Evolutionary conservation across 805 yeast genomes (phyloP).

Genomic region (Komagataella pastoris): DNA sequence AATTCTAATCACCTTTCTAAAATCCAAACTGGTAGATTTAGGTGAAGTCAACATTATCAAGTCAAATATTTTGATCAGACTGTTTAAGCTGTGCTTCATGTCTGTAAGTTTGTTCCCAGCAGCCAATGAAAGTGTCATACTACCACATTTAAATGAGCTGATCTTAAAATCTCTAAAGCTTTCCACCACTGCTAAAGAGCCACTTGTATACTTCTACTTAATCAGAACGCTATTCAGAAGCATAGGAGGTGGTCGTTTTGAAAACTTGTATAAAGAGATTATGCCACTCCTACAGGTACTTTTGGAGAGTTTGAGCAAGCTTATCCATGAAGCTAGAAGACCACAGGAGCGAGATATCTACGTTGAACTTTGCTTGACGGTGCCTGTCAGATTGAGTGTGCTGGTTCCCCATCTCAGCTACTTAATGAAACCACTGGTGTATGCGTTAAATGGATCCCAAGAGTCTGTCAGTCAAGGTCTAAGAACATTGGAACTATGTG

Average conservation of each 20-base stretch:
- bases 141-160: constrained; percentile 78
- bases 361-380: constrained; percentile 89
- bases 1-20: constrained; percentile 62
- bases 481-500: constrained; percentile 88
- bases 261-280: constrained; percentile 81
- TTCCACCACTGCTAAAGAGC: constrained; percentile 81
- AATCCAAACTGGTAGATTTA: constrained; percentile 56
- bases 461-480: constrained; percentile 92
- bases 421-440: constrained; percentile 82
- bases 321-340: constrained; percentile 70
- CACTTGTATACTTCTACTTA: constrained; percentile 77
- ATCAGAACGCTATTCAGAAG: constrained; percentile 84
- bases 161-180: constrained; percentile 68
- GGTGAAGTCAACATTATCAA: constrained; percentile 71
- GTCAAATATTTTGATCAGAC: constrained; percentile 68
- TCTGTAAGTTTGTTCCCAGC: constrained; percentile 86
- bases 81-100: constrained; percentile 91
- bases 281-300: constrained; percentile 82
- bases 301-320: constrained; percentile 71
- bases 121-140: constrained; percentile 73
- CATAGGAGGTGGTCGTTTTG: constrained; percentile 95
- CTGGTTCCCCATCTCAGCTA: constrained; percentile 85
- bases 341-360: constrained; percentile 89
- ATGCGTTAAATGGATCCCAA: constrained; percentile 79
- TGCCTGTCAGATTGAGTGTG: constrained; percentile 89